Evolutionary conservation across 139 green algal species (phyloP).

Genomic region (Astrephomene gubernaculifera): DNA sequence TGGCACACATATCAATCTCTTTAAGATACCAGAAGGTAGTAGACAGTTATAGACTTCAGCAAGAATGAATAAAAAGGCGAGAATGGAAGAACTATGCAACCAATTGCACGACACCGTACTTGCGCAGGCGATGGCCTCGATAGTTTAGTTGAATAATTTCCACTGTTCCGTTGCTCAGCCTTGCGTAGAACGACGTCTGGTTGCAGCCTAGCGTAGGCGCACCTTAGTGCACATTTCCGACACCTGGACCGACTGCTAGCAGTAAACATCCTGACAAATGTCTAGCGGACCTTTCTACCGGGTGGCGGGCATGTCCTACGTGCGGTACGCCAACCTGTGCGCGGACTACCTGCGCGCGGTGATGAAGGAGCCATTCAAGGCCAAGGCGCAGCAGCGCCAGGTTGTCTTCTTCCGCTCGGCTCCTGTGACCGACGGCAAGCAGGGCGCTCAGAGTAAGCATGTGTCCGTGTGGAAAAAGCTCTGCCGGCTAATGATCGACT

Average conservation of each 20-base stretch:
- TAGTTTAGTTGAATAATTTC: no score
- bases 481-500: background rate
- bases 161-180: no score
- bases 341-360: slow-evolving; percentile 70
- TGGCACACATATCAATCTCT: no score
- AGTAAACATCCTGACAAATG: slow-evolving; percentile 9
- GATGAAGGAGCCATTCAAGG: slow-evolving; percentile 77
- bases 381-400: slow-evolving; percentile 59
- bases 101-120: no score
- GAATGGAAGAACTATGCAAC: no score
- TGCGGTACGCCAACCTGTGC: slow-evolving; percentile 73
- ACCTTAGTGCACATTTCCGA: background rate
- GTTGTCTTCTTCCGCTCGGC: slow-evolving; percentile 59
- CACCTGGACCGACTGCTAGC: background rate
- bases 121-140: no score
- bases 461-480: background rate
- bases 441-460: slow-evolving; percentile 38
- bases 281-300: slow-evolving; percentile 66
- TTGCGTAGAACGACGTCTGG: no score
- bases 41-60: no score
- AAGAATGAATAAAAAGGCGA: no score
- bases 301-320: slow-evolving; percentile 65
- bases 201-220: background rate
- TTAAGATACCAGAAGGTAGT: no score
- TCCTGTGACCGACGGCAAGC: slow-evolving; percentile 61